Percentiles rank a stretch among this genome's conserved stretches.
phyloP scores from a whole-genome alignment of 169 alveolate genomes.

The Eimeria sp. region DNA sequence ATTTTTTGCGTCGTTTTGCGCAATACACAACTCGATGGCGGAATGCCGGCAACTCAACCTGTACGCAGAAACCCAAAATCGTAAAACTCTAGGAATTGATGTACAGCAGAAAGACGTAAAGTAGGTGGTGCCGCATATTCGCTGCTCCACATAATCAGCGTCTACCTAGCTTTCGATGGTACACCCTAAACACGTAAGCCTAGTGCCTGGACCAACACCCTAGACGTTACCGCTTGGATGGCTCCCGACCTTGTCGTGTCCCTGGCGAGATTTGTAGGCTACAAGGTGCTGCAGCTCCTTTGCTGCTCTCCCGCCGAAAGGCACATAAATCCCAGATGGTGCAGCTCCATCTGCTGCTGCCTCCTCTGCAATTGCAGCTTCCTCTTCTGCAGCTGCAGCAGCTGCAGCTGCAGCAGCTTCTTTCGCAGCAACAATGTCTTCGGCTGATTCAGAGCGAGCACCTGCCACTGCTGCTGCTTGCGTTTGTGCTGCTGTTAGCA shows the following conservation, averaged over 20 bases:
- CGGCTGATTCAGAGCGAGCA: slow-evolving; percentile 2
- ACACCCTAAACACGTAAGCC: neutral
- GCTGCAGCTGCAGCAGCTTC: slow-evolving; percentile 61
- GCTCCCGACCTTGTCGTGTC: slow-evolving; percentile 25
- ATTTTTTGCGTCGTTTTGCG: slow-evolving; percentile 28
- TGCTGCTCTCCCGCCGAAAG: slow-evolving; percentile 24
- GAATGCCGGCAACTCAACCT: slow-evolving; percentile 80
- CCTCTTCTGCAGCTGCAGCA: slow-evolving; percentile 40
- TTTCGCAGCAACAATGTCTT: slow-evolving; percentile 27
- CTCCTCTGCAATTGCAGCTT: slow-evolving; percentile 26
- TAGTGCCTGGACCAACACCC: neutral
- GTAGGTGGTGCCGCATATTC: neutral
- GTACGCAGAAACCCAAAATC: neutral
- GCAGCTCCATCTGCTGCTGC: slow-evolving; percentile 24
- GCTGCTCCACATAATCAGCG: neutral
- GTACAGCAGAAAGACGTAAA: neutral
- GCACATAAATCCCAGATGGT: slow-evolving; percentile 27
- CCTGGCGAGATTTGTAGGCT: slow-evolving; percentile 47
- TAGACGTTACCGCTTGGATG: neutral
- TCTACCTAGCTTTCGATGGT: neutral
- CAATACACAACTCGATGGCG: slow-evolving; percentile 72
- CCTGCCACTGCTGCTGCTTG: neutral
- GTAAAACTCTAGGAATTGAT: neutral
- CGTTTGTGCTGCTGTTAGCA: neutral
- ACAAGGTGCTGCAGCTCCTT: slow-evolving; percentile 54